Base-by-base conservation (phyloP, 139 green algal species). In the Prasinococcaceae sp. region DNA sequence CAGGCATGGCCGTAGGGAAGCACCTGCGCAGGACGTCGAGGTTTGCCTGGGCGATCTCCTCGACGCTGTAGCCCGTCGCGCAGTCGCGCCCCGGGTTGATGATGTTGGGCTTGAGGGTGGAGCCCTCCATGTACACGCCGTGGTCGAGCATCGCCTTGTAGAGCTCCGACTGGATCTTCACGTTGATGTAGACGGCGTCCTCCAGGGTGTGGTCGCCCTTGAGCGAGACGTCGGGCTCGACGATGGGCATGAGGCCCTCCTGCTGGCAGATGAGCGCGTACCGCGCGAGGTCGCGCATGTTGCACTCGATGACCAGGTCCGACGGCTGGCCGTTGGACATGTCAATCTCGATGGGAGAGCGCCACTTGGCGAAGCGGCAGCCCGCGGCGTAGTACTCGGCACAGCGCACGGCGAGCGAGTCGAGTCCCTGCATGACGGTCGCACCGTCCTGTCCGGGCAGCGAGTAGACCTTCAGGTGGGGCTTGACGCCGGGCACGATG, bases 251-350 rank as follows among this genome's bases (percentile, higher is more conserved):
- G 36, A 78, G 35, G 23, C 69, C 69, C 20, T 69, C 65, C 29
- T 62, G 60, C 54, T 71, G 68, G 69, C 69, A 78, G 42, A 78
- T 78, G 33, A 74, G 53, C 23, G 69, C 69, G 48, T 78, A 78
- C 29, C 69, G 55, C 1, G 69, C 69, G 16, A 78, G 65, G 53
- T 77, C 68, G 19, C 29, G 28, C 68, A 77, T 77, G 58, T 77
- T 77, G 19, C 62, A 51, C 49, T 77, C 58, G 55, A 77, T 77
- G 25, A 68, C 54, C 14, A 77, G 50, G 38, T 71, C 59, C 3
- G 46, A 64, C 6, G 68, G 68, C 63, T 77, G 68, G 6, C 66
- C 66, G 32, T 37, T 53, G 43, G 50, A 39, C 35, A 66, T 50
- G 29, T 72, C 63, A 47, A 77, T 77, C 6, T 55, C 50, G 46